These are phyloP conservation scores for Choanephora cucurbitarum DNA, from an alignment of 371 early-diverging fungal species.

Conservation along the genomic window DNA sequence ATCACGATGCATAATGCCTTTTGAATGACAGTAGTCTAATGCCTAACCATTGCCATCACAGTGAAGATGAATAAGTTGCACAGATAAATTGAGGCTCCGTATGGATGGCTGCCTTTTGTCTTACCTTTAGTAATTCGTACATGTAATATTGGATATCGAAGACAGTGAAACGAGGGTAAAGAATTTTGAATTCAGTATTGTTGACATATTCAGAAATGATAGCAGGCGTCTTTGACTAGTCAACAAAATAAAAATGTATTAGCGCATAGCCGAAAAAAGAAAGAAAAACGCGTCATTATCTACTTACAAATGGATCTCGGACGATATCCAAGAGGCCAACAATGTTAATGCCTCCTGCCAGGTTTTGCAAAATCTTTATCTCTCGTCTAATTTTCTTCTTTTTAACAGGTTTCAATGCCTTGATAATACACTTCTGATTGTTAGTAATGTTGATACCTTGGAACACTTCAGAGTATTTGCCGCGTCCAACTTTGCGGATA, in stretches of 20 bases:
- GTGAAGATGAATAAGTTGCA: background rate
- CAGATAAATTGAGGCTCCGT: background rate
- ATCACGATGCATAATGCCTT: constrained; percentile 99
- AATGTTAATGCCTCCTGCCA: constrained; percentile 94
- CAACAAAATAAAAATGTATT: background rate
- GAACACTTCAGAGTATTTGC: constrained; percentile 99
- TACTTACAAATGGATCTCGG: constrained; percentile 84
- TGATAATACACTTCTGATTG: constrained; percentile 92
- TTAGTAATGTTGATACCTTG: constrained; percentile 86
- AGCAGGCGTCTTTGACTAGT: constrained; percentile 89
- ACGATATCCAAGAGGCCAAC: constrained; percentile 95
- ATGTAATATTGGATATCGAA: constrained; percentile 96
- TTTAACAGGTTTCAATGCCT: constrained; percentile 99
- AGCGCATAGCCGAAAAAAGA: background rate
- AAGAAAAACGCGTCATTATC: no score
- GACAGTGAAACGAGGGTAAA: constrained; percentile 79
- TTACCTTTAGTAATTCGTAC: constrained; percentile 92
- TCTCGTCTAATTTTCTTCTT: constrained; percentile 99
- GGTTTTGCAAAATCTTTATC: constrained; percentile 97
- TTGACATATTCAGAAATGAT: constrained; percentile 97
- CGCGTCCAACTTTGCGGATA: constrained; percentile 95
- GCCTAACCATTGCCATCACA: constrained; percentile 49
- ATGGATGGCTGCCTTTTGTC: no score
- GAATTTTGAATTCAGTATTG: constrained; percentile 73
- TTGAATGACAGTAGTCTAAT: constrained; percentile 97